Conservation (phyloP, 306 rosid genomes). For the Trichosanthes truncata region DNA sequence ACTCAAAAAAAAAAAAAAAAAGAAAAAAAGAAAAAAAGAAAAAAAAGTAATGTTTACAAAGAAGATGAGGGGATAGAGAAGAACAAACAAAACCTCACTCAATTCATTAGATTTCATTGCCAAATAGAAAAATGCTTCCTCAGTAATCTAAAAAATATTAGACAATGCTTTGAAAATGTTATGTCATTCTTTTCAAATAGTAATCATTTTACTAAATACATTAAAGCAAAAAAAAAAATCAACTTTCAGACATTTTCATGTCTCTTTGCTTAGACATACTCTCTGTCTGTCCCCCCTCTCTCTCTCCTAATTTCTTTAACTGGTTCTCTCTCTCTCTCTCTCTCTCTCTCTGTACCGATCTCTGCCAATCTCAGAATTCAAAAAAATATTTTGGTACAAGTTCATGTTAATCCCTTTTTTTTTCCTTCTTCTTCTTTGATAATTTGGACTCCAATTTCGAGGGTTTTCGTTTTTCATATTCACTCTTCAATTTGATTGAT, state of each 20-base stretch:
- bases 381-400: slow-evolving; percentile 1
- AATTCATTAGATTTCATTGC: background rate
- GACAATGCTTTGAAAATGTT: background rate
- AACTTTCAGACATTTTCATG: slow-evolving; percentile 11
- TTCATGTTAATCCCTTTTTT: slow-evolving; percentile 28
- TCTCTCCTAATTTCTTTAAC: slow-evolving; percentile 43
- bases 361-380: slow-evolving; percentile 43
- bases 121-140: background rate
- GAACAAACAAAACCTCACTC: background rate
- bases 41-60: background rate
- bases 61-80: background rate
- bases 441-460: slow-evolving; percentile 28
- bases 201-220: slow-evolving; percentile 3
- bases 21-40: background rate
- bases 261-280: slow-evolving; percentile 5
- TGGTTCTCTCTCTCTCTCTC: background rate
- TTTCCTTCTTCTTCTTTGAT: background rate
- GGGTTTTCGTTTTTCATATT: slow-evolving; percentile 18
- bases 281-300: slow-evolving; percentile 14
- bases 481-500: slow-evolving; percentile 15
- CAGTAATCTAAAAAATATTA: background rate
- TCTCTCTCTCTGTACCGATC: slow-evolving; percentile 43
- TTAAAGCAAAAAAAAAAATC: background rate
- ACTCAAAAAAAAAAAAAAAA: background rate
- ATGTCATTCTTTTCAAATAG: slow-evolving; percentile 1